Percentiles rank a stretch among this genome's conserved stretches.
These are phyloP conservation scores for Sporothrix euskadiensis DNA, from an alignment of 2,329 filamentous ascomycete genomes.

Conservation along the genomic window DNA sequence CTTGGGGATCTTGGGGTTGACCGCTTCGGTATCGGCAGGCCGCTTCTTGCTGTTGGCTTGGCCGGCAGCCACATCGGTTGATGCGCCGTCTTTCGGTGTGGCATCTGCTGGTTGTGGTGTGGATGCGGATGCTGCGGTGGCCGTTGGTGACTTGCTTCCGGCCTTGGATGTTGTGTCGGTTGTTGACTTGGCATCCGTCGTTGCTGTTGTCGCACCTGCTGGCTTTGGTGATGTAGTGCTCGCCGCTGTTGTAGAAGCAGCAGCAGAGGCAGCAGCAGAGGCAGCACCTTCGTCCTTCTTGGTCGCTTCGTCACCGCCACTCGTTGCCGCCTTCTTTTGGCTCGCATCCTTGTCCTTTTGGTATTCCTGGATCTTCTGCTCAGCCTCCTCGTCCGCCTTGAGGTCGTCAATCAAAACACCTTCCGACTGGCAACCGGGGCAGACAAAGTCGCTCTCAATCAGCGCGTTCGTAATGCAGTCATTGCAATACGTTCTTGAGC, in stretches of 20 bases:
- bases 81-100: neutral
- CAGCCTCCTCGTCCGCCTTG: constrained; percentile 74
- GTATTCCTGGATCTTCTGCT: constrained; percentile 76
- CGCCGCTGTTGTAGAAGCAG: constrained; percentile 4
- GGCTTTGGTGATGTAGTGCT: neutral
- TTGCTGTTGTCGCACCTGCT: constrained; percentile 27
- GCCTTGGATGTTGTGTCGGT: neutral
- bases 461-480: constrained; percentile 99
- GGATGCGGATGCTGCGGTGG: neutral
- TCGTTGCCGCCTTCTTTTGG: constrained; percentile 35
- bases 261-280: too few relatives aligned
- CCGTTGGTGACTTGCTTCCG: constrained; percentile 3
- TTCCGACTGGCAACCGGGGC: constrained; percentile 86
- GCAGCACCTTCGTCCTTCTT: constrained; percentile 28
- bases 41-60: constrained; percentile 67
- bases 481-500: constrained; percentile 97
- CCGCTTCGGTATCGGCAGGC: constrained; percentile 69
- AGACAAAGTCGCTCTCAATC: constrained; percentile 96
- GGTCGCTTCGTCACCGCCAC: constrained; percentile 24
- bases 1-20: constrained; percentile 66
- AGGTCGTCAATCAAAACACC: constrained; percentile 93
- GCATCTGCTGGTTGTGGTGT: neutral
- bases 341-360: constrained; percentile 54
- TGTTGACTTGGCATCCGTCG: constrained; percentile 34
- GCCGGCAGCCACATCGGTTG: constrained; percentile 25